A percentile compares a stretch with the other conserved stretches of the same genome.
Evolutionary conservation across 139 green algal genomes (phyloP).

Genomic region (Monoraphidium neglectum): DNA sequence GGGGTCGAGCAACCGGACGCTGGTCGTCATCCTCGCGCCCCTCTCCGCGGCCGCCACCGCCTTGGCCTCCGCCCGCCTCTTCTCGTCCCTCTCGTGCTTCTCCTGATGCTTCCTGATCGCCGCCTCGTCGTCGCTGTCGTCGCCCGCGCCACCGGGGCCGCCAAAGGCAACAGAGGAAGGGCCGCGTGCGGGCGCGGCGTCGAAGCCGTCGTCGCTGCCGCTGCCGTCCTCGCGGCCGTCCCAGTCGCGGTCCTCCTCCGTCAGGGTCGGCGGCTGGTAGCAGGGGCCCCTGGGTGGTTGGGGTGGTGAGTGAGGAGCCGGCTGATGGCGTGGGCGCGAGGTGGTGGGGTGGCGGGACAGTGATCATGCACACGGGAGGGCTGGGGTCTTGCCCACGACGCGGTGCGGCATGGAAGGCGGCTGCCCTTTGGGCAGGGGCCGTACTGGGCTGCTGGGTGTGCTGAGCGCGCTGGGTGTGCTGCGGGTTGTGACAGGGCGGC

Average conservation of each 20-base stretch:
- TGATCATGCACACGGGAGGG: too few relatives aligned
- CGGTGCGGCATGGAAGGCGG: too few relatives aligned
- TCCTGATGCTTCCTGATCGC: conserved; percentile 3
- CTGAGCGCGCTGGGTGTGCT: neutral
- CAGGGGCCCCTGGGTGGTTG: conserved; percentile 24
- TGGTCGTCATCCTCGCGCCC: conserved; percentile 30
- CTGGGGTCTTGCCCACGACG: too few relatives aligned
- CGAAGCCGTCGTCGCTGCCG: conserved; percentile 1
- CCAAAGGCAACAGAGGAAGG: neutral
- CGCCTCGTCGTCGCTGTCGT: conserved; percentile 26
- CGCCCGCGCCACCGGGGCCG: neutral
- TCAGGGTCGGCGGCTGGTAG: conserved; percentile 46
- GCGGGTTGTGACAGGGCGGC: neutral
- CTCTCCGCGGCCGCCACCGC: neutral
- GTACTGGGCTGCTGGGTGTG: conserved; percentile 25
- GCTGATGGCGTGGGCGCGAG: too few relatives aligned
- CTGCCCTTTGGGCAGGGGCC: too few relatives aligned
- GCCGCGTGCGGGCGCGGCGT: neutral
- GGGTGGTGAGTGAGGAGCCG: too few relatives aligned
- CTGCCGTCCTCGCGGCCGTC: conserved; percentile 1
- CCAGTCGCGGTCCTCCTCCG: conserved; percentile 38
- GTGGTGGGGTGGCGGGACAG: too few relatives aligned
- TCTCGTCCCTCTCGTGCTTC: neutral
- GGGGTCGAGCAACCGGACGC: conserved; percentile 34
- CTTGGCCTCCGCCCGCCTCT: too few relatives aligned